These are phyloP conservation scores for Stemphylium beticola DNA, from an alignment of 2,329 filamentous ascomycete genomes.

Conservation along the genomic window DNA sequence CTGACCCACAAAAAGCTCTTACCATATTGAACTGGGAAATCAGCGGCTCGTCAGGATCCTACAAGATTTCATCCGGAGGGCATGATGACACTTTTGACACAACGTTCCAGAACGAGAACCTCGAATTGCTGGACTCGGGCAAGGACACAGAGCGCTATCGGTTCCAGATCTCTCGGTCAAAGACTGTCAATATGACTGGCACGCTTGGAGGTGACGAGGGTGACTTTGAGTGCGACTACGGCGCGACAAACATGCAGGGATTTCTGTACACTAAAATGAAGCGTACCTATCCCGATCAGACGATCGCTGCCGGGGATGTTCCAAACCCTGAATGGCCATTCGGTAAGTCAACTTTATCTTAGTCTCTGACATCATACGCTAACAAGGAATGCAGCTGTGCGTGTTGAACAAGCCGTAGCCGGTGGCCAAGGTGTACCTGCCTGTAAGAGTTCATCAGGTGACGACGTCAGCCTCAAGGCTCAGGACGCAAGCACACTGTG, in stretches of 20 bases:
- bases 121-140: slow-evolving; percentile 58
- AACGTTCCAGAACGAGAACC: slow-evolving; percentile 59
- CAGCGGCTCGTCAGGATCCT: slow-evolving; percentile 47
- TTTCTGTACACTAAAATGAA: slow-evolving; percentile 65
- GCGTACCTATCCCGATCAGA: slow-evolving; percentile 48
- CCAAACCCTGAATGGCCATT: slow-evolving; percentile 45
- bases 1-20: slow-evolving; percentile 49
- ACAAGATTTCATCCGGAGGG: slow-evolving; percentile 62
- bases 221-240: slow-evolving; percentile 64
- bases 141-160: slow-evolving; percentile 61
- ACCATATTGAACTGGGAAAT: slow-evolving; percentile 70
- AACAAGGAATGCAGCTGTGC: slow-evolving; percentile 52
- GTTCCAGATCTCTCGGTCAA: slow-evolving; percentile 62
- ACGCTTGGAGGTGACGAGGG: slow-evolving; percentile 54
- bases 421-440: slow-evolving; percentile 59
- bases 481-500: slow-evolving; percentile 49
- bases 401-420: slow-evolving; percentile 60
- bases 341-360: slow-evolving; percentile 26
- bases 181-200: slow-evolving; percentile 58
- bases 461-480: slow-evolving; percentile 44
- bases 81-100: slow-evolving; percentile 62
- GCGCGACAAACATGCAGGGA: slow-evolving; percentile 61
- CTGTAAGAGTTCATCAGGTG: slow-evolving; percentile 56
- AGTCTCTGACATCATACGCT: slow-evolving; percentile 3
- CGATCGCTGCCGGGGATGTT: slow-evolving; percentile 34